Evolutionary conservation across 352 stramenopile species (phyloP), one percentile per base, ranked within the genome.

Genomic region (Globisporangium emineosum): DNA sequence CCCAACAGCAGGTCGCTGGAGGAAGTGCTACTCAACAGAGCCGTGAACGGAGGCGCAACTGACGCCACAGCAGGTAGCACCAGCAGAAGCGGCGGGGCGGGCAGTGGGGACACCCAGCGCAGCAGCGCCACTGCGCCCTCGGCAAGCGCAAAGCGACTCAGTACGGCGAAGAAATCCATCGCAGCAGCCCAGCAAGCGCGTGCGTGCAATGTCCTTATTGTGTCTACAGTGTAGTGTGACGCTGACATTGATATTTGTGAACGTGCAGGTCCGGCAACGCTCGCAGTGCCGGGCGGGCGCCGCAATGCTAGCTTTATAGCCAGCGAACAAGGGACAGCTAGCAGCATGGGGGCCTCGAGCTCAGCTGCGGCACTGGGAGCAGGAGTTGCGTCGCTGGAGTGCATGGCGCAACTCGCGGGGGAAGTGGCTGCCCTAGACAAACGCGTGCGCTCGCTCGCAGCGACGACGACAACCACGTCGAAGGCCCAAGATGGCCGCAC

Each of bases 1-100:
- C 74, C 84, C 4, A 77, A 72, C 37, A 68, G 70, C 60, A 85
- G 70, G 66, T 90, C 81, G 3, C 67, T 93, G 43, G 85, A 93
- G 63, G 82, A 93, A 60, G 70, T 93, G 21, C 40, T 93, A 50
- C 67, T 91, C 10, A 64, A 77, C 19, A 78, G 85, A 13, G 71
- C 86, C 40, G 74, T 71, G 4, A 74, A 71, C 47, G 50, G 55
- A 43, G 17, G 13, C 0, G 62, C 21, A 7, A 15, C 12, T 29
- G 47, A 7, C 40, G 32, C 25, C 5, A 15, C 53, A 8, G 17
- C 13, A 45, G 42, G 29, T 19, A n/a, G 13, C 55, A 63, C 45
- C 58, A 61, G 45, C 51, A 62, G 32, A 35, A 43, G 32, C 30
- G 32, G 42, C 35, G 2, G 40, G 29, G 21, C 35, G 32, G 19